A percentile compares a stretch with the other conserved stretches of the same genome.
Conservation (phyloP, 2,329 filamentous ascomycete genomes). For the Xylariaceae sp. region DNA sequence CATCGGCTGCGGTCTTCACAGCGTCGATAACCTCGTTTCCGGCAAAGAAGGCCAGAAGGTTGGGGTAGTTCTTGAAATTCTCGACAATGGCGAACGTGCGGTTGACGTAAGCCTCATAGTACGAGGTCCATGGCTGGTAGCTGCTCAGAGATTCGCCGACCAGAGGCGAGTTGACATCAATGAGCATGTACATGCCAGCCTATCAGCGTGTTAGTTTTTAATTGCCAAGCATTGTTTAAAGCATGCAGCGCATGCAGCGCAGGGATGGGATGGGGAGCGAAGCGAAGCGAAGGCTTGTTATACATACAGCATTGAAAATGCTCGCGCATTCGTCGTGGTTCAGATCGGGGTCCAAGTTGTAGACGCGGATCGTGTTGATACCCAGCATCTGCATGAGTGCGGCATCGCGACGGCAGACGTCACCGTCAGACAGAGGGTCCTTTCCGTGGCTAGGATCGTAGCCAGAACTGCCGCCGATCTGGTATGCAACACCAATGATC, state of each 20-base stretch:
- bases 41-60: slow-evolving; percentile 68
- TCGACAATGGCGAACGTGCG: slow-evolving; percentile 63
- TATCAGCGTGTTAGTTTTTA: slow-evolving; percentile 5
- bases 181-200: slow-evolving; percentile 62
- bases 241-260: too few relatives aligned
- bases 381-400: slow-evolving; percentile 60
- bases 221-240: neutral
- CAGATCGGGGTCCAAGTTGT: slow-evolving; percentile 60
- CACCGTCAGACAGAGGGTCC: slow-evolving; percentile 56
- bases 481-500: slow-evolving; percentile 63
- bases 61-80: slow-evolving; percentile 62
- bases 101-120: slow-evolving; percentile 57
- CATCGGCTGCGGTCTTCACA: slow-evolving; percentile 51
- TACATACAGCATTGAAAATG: slow-evolving; percentile 56
- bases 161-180: slow-evolving; percentile 63
- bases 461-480: slow-evolving; percentile 60
- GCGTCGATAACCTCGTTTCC: slow-evolving; percentile 75
- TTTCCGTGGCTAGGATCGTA: slow-evolving; percentile 50
- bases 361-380: slow-evolving; percentile 64
- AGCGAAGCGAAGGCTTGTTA: neutral
- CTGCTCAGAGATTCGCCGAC: slow-evolving; percentile 53
- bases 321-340: slow-evolving; percentile 64
- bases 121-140: slow-evolving; percentile 52
- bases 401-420: slow-evolving; percentile 58
- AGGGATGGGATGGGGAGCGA: too few relatives aligned